Percentiles rank a stretch among this genome's conserved stretches.
Evolutionary conservation across 176 grass and related monocot species (phyloP).

Genomic region (bread wheat (Triticum aestivum)): IWGSC_CS_RefSeq_v2.1 NC_057796.1:291467233-291467732

Average conservation of each 20-base stretch:
- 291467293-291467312: background rate
- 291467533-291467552: background rate
- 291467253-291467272: background rate
- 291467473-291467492: background rate
- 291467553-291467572: background rate
- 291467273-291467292: background rate
- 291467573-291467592: background rate
- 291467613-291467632: too few relatives aligned
- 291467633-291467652: background rate
- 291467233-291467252: background rate
- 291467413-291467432: background rate
- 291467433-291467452: background rate
- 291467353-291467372: background rate
- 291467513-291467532: accelerated
- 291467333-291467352: background rate
- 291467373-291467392: background rate
- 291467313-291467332: background rate
- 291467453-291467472: accelerated
- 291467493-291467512: slow-evolving; percentile 13
- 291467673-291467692: background rate
- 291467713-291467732: background rate
- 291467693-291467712: background rate
- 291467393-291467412: background rate
- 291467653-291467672: background rate
- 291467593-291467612: background rate